Evolutionary conservation across 2,329 filamentous ascomycete species (phyloP).

Genomic region (Whalleya microplaca): DNA sequence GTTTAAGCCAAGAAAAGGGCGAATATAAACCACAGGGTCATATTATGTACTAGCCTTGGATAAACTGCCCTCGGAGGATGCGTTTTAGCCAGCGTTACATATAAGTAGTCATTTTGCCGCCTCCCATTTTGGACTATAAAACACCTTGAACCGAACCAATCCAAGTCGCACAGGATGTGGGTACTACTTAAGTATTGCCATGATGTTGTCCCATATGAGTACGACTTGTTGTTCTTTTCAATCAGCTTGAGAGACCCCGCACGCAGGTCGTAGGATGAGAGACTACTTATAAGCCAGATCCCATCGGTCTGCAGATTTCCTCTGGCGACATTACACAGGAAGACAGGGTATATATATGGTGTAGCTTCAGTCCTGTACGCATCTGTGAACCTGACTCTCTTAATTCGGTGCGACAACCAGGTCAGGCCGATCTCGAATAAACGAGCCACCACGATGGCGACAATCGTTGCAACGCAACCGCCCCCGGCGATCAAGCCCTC

Average conservation of each 20-base stretch:
- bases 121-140: neutral
- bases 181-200: neutral
- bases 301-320: neutral
- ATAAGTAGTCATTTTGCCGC: neutral
- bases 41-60: too few relatives aligned
- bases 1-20: too few relatives aligned
- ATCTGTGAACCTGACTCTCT: too few relatives aligned
- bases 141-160: neutral
- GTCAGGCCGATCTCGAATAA: neutral
- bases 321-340: too few relatives aligned
- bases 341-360: too few relatives aligned
- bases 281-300: neutral
- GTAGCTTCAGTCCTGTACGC: too few relatives aligned
- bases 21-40: too few relatives aligned
- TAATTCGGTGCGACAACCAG: too few relatives aligned
- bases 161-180: neutral
- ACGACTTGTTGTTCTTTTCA: neutral
- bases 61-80: neutral
- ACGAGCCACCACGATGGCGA: conserved; percentile 7
- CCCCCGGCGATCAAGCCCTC: conserved; percentile 2
- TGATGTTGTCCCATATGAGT: neutral
- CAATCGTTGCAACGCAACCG: conserved; percentile 8
- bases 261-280: neutral
- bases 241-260: neutral
- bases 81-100: neutral